Evolutionary conservation across 345 rosid species (phyloP), one percentile per base, ranked within the genome.

Genomic region (Eucalyptus cloeziana): DNA sequence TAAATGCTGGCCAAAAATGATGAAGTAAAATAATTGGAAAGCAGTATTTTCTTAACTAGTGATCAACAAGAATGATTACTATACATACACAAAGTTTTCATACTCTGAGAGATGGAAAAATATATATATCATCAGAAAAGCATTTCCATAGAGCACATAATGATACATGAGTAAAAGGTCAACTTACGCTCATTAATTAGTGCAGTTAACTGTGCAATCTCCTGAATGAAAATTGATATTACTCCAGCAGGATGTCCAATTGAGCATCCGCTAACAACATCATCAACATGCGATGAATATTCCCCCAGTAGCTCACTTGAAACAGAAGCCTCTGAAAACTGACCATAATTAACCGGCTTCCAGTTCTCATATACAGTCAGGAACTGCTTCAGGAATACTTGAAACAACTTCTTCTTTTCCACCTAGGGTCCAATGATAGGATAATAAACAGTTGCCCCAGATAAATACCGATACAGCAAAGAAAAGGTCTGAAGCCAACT

Each of bases 241-340:
- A 94, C 87, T 90, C 93, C 96, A 87, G 96, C 89, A 47, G 97
- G 97, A 91, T 95, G 97, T 86, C 96, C 97, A n/a, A 88, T 91
- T 81, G 90, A 92, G 93, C 96, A 95, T 60, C 96, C 97, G 88
- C 92, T 89, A 76, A 92, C 90, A 11, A 91, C 81, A 85, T 92
- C 94, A 89, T 90, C 89, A 40, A 49, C 56, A 43, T 49, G 88
- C 85, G 88, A 81, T 37, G 87, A 88, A 89, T 91, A 88, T 87
- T 94, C 96, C 69, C 88, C 37, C 7, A 89, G 83, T 86, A 90
- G 94, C 67, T 87, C 89, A 89, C 90, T 81, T 27, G 60, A 80
- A 87, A 94, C 87, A 87, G 91, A 87, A 88, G 90, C 91, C 89
- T 93, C 96, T 30, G 90, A 87, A 88, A 92, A 86, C 86, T 89